Evolutionary conservation across 1,284 basidiomycete genomes (phyloP), one percentile per base, ranked within the genome.

Genomic region (Coniferiporia sulphurascens): DNA sequence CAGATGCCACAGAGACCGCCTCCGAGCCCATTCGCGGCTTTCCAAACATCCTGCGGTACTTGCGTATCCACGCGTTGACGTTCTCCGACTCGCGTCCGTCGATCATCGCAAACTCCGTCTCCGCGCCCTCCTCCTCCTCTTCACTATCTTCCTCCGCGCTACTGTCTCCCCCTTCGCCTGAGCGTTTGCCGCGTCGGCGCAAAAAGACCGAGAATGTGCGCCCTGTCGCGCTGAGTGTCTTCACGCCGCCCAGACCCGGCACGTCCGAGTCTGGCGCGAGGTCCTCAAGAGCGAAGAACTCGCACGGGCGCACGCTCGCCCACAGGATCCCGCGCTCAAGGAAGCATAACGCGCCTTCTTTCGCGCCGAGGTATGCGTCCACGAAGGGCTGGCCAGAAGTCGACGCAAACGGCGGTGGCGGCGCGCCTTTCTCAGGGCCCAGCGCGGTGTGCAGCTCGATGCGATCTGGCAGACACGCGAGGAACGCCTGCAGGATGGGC

Each of bases 341-440:
- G 74, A 90, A 90, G 85, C 86, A 89, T 35, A 91, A 72, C 48
- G 78, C 86, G 1, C 87, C 87, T 2, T 78, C 69, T 67, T 89
- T 89, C 1, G 87, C 87, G 27, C 79, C 79, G 36, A 83, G 80
- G 69, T 87, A 85, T 3, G 86, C 86, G 60, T 85, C 81, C 17
- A 88, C 73, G 1, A 85, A 86, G 1, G 84, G 82, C 1, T 62
- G 81, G 74, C 9, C 79, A 65, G 22, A 45, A 67, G 7, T 72
- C 67, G 35, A 72, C 71, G 0, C 75, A 73, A 61, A 72, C 3
- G 54, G 27, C 27, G 27, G 48, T 44, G 46, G 53, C 15, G 54
- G 35, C 27, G 35, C 48, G 38, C 38, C 15, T 15, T 52, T 36
- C 13, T 52, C 50, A 13, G 45, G 36, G 10, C 46, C 55, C 21